A percentile compares a stretch with the other conserved stretches of the same genome.
Evolutionary conservation across 148 eudicot genomes (phyloP).

Genomic region (Arctostaphylos glauca): DNA sequence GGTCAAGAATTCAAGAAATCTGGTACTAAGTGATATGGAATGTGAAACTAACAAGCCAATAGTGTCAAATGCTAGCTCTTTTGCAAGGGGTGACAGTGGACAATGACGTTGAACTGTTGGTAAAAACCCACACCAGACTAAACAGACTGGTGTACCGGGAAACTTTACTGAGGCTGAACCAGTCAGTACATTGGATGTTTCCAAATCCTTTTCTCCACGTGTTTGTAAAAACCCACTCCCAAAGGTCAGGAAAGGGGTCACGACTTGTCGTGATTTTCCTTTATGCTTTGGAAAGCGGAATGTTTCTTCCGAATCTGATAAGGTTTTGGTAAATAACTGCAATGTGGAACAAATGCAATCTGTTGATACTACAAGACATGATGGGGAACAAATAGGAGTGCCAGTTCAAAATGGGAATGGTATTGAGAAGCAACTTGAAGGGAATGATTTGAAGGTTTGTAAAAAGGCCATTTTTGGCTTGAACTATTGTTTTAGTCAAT

Average conservation of each 20-base stretch:
- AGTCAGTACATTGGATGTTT: background rate
- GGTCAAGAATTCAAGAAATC: background rate
- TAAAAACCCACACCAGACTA: background rate
- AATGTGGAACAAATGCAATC: background rate
- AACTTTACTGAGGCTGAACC: background rate
- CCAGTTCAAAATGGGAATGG: background rate
- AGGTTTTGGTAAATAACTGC: background rate
- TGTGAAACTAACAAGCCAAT: background rate
- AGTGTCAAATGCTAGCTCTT: constrained; percentile 6
- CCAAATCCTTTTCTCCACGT: background rate
- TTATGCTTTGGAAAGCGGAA: constrained; percentile 7
- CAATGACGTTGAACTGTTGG: background rate
- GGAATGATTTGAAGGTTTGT: constrained; percentile 8
- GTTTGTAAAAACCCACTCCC: constrained; percentile 8
- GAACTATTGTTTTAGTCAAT: no score
- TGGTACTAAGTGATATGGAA: background rate
- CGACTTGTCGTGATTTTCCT: background rate
- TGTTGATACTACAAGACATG: background rate
- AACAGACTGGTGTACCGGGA: background rate
- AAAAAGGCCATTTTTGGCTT: no score
- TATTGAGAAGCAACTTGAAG: background rate
- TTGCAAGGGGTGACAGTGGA: background rate
- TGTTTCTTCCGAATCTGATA: background rate
- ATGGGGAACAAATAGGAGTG: background rate
- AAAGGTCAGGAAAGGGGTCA: constrained; percentile 16